Base-by-base conservation (phyloP, 75 land plant genomes). In the Sequoia sempervirens region DNA sequence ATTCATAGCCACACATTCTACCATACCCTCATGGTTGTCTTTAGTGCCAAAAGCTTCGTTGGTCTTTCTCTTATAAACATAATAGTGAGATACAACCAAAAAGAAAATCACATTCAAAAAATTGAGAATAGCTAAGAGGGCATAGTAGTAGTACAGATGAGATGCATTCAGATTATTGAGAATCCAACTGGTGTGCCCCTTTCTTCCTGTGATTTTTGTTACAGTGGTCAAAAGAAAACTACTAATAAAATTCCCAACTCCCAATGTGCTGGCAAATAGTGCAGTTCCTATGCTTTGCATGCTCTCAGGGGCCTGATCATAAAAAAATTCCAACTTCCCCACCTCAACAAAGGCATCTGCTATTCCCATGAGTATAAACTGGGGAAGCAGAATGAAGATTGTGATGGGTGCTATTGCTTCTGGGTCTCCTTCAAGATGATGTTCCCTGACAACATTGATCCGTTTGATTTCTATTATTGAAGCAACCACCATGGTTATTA, bases 261-360 rank as follows among this genome's bases (percentile, higher is more conserved):
- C 96, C 14, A 89, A 50, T 13, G 52, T 84, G 8, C 88, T 87
- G 7, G 82, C 81, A n/a, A 83, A 85, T 56, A 90, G 85, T 2
- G 94, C 90, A 79, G 93, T 89, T 20, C 91, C 88, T 83, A 83
- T 85, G 86, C 93, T 91, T 83, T 92, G 90, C 92, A 93, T 91
- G 81, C 87, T 88, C 43, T 92, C 90, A 5, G 95, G 97, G 5
- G 93, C 93, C 64, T 95, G 97, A 69, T 95, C 95, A 69, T 95
- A 95, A 83, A 95, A 95, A 75, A 95, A 93, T 82, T 95, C 97
- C 0, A 92, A 45, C 89, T 90, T 86, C 9, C 89, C 95, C 7
- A 92, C 88, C 15, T 87, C 93, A 23, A 89, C 36, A 75, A 95
- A 95, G 37, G 90, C 86, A 80, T 95, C 96, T 3, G 89, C 93